Evolutionary conservation across 495 filamentous ascomycete species (phyloP).

Genomic region (Recurvomyces mirabilis): DNA sequence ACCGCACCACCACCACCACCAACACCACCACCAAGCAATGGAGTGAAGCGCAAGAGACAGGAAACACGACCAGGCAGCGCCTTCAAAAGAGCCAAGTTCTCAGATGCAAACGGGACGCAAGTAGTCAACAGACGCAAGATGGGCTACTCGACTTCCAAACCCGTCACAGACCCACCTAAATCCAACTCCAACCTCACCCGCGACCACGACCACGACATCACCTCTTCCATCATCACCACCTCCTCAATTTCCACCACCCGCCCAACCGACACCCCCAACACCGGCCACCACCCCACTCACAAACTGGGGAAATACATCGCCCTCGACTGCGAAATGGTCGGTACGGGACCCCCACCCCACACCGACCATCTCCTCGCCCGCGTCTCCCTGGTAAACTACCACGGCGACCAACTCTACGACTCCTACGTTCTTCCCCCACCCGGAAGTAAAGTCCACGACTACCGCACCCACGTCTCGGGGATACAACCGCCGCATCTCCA

Average conservation of each 20-base stretch:
- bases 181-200: slow-evolving; percentile 35
- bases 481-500: slow-evolving; percentile 59
- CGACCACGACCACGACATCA: slow-evolving; percentile 52
- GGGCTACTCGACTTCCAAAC: slow-evolving; percentile 7
- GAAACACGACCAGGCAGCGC: background rate
- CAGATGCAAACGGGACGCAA: slow-evolving; percentile 37
- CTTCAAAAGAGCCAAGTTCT: slow-evolving; percentile 50
- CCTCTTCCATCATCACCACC: slow-evolving; percentile 43
- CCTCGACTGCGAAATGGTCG: slow-evolving; percentile 98
- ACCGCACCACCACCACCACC: no score
- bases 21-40: slow-evolving; percentile 13
- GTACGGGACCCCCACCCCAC: slow-evolving; percentile 49
- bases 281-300: slow-evolving; percentile 35
- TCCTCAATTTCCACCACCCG: slow-evolving; percentile 21
- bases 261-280: slow-evolving; percentile 30
- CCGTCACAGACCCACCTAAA: background rate
- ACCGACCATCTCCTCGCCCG: slow-evolving; percentile 64
- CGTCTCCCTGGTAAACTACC: slow-evolving; percentile 81
- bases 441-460: slow-evolving; percentile 57
- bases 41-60: slow-evolving; percentile 24
- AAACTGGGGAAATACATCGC: slow-evolving; percentile 78
- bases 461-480: slow-evolving; percentile 74
- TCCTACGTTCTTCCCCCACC: slow-evolving; percentile 72
- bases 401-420: slow-evolving; percentile 82
- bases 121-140: background rate